Base-by-base conservation (phyloP, 2,329 filamentous ascomycete genomes). In the Macrophomina pseudophaseolina region DNA sequence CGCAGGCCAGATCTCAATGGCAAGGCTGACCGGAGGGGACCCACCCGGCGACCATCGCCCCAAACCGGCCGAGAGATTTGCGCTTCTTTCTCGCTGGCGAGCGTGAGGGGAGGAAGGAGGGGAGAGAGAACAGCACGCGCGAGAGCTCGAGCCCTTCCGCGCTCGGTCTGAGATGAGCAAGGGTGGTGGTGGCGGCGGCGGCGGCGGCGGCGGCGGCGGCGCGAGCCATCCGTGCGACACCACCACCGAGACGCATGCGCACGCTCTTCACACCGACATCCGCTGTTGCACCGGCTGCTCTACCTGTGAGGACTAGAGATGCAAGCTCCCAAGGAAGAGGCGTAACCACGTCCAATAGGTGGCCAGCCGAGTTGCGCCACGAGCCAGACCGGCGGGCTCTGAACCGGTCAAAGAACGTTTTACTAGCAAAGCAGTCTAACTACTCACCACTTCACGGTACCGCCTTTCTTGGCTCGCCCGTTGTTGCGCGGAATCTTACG, bases 231-330 rank as follows among this genome's bases (percentile, higher is more conserved):
- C 14, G 49, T 32, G 49, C 49, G 48, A 23, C 48, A 23, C 5
- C 2, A 14, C 12, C 28, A 33, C 11, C 6, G 7, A 35, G 52
- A 54, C 16, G 52, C 52, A 40, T 9, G 16, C 23, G 56, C 42
- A 40, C 56, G 40, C 40, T 11, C 16, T 46, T 44, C 40, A 59
- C 54, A 60, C 56, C 56, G 56, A 60, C 56, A 60, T 48, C 56
- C 56, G 56, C 40, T 11, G 18, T 23, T 9, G 8, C 38, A 14
- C 53, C 16, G 42, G 7, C 7, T 44, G 11, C 42, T 5, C 42
- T 44, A 14, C 7, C 11, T 33, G 18, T 54, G 52, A n/a, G 11
- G 1, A 6, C 8, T 12, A 44, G 7, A 44, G 5, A 44, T 44
- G 42, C 42, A 44, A 7, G 42, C 42, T 14, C 5, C 16, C 11